These are phyloP conservation scores for Xylaria flabelliformis DNA, from an alignment of 495 filamentous ascomycete genomes.

Conservation along the genomic window DNA sequence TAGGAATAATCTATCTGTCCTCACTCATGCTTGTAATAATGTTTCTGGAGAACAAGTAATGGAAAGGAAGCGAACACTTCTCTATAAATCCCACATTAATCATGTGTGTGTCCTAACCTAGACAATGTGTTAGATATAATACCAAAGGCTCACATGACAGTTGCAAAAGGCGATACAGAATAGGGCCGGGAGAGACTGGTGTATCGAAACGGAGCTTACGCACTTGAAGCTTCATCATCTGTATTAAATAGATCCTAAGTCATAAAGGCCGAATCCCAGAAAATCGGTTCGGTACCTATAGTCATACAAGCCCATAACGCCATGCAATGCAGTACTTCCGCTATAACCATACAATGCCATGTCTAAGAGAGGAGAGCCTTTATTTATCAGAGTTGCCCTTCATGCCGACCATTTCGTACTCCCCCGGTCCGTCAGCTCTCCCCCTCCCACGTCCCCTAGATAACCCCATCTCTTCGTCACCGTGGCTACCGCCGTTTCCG, in stretches of 20 bases:
- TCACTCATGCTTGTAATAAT: not conserved
- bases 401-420: slow-evolving; percentile 81
- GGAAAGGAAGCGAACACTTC: not conserved
- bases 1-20: not conserved
- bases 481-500: slow-evolving; percentile 30
- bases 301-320: slow-evolving; percentile 26
- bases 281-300: slow-evolving; percentile 13
- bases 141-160: not conserved
- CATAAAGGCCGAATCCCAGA: not conserved
- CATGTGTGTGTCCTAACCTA: not conserved
- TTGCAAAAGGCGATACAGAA: not conserved
- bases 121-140: not conserved
- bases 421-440: slow-evolving; percentile 64
- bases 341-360: slow-evolving; percentile 16
- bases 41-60: not conserved
- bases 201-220: not conserved
- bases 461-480: slow-evolving; percentile 59
- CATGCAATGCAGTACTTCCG: slow-evolving; percentile 24
- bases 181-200: not conserved
- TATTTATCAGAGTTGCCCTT: slow-evolving; percentile 31
- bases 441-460: slow-evolving; percentile 58
- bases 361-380: not conserved
- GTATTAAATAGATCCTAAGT: slow-evolving; percentile 11
- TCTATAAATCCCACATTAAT: not conserved
- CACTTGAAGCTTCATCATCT: not conserved